phyloP scores from a whole-genome alignment of 805 yeast species.

The Ogataea methylovora region DNA sequence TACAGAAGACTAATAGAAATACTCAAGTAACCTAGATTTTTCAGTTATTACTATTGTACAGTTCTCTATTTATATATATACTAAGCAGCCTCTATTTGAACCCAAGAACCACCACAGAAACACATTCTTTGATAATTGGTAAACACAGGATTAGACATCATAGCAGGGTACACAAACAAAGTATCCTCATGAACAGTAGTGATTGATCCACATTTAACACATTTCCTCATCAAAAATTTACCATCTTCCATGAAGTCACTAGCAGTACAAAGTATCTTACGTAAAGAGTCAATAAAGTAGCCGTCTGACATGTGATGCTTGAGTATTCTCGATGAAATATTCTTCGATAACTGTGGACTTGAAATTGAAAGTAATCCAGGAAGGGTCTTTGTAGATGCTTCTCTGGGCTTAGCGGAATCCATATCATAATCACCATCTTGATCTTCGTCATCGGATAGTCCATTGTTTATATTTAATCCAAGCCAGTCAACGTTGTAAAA shows the following conservation, averaged over 20 bases:
- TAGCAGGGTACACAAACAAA: conserved; percentile 21
- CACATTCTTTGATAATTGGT: conserved; percentile 53
- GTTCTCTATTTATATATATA: background rate
- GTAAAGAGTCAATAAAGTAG: conserved; percentile 22
- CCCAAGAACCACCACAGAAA: conserved; percentile 76
- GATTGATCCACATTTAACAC: conserved; percentile 27
- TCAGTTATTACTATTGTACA: too few species aligned
- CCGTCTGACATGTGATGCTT: conserved; percentile 14
- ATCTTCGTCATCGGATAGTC: conserved; percentile 7
- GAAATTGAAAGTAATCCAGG: too few species aligned
- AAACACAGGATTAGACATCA: conserved; percentile 22
- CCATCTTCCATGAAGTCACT: conserved; percentile 13
- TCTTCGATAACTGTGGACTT: too few species aligned
- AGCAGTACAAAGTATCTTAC: conserved; percentile 24
- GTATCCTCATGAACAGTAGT: conserved; percentile 30
- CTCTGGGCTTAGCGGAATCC: conserved; percentile 2
- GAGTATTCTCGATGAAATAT: too few species aligned
- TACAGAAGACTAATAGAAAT: too few species aligned
- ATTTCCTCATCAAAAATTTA: conserved; percentile 20
- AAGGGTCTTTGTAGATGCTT: too few species aligned
- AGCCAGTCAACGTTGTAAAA: conserved; percentile 67
- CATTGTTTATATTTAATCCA: too few species aligned
- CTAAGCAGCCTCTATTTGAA: conserved; percentile 32
- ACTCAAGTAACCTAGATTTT: too few species aligned
- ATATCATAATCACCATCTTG: conserved; percentile 6